Conservation (phyloP, 352 stramenopile genomes). For the Paralagenidium karlingii region DNA sequence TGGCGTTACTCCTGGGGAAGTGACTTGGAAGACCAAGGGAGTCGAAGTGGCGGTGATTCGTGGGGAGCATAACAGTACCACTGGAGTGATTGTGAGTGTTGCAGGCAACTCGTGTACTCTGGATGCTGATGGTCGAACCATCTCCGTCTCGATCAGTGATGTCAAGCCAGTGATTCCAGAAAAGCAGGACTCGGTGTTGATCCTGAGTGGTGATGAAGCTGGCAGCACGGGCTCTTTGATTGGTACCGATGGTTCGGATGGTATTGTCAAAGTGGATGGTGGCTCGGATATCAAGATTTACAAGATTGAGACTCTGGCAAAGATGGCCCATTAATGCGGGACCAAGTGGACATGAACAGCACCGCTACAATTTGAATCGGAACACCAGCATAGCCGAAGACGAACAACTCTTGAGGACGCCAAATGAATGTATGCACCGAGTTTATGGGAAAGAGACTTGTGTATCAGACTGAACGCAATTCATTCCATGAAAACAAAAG, state of each 20-base stretch:
- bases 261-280: conserved; percentile 83
- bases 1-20: conserved; percentile 30
- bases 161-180: conserved; percentile 70
- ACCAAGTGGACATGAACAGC: no score
- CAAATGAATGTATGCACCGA: no score
- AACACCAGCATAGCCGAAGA: no score
- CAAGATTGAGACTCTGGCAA: conserved; percentile 63
- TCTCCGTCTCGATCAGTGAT: conserved; percentile 49
- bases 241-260: conserved; percentile 73
- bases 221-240: conserved; percentile 76
- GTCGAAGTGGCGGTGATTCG: conserved; percentile 69
- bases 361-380: no score
- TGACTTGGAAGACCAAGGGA: conserved; percentile 82
- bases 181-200: conserved; percentile 82
- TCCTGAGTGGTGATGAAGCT: conserved; percentile 75
- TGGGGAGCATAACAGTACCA: conserved; percentile 48
- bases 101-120: conserved; percentile 60
- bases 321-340: conserved; percentile 80
- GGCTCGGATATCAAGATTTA: conserved; percentile 87
- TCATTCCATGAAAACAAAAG: no score
- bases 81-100: conserved; percentile 68
- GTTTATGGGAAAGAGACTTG: no score
- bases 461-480: no score
- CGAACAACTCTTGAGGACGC: no score
- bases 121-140: conserved; percentile 59